Conservation (phyloP, 768 basidiomycete genomes). For the Kwoniella pini region DNA sequence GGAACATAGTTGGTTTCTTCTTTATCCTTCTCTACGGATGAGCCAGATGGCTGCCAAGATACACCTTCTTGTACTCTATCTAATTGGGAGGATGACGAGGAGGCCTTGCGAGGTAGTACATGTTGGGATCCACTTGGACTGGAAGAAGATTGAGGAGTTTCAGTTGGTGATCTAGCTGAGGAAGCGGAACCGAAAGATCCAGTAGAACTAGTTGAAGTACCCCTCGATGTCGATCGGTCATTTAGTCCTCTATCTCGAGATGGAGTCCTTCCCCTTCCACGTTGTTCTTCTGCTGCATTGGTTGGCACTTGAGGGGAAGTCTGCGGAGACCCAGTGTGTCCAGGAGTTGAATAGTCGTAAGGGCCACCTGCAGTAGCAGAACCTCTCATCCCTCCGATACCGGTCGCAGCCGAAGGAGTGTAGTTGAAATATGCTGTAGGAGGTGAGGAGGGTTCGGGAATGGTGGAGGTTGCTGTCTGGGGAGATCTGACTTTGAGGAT, state of each 20-base stretch:
- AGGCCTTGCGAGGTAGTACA: background rate
- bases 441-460: conserved; percentile 36
- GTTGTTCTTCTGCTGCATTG: conserved; percentile 2
- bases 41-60: conserved; percentile 18
- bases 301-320: conserved; percentile 16
- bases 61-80: conserved; percentile 29
- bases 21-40: background rate
- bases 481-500: conserved; percentile 54
- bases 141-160: background rate
- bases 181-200: conserved; percentile 22
- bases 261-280: conserved; percentile 14
- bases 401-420: conserved; percentile 54
- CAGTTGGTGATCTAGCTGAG: conserved; percentile 23
- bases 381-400: conserved; percentile 51
- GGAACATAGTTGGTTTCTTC: conserved; percentile 23
- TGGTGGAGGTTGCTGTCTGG: conserved; percentile 5
- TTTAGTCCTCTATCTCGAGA: conserved; percentile 25
- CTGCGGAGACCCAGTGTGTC: conserved; percentile 30
- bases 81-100: conserved; percentile 11
- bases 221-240: conserved; percentile 37
- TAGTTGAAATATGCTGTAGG: conserved; percentile 52
- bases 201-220: conserved; percentile 31
- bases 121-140: background rate
- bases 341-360: conserved; percentile 18
- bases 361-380: conserved; percentile 8